Base-by-base conservation (phyloP, 2,329 filamentous ascomycete genomes). In the Aspergillus arachidicola region DNA sequence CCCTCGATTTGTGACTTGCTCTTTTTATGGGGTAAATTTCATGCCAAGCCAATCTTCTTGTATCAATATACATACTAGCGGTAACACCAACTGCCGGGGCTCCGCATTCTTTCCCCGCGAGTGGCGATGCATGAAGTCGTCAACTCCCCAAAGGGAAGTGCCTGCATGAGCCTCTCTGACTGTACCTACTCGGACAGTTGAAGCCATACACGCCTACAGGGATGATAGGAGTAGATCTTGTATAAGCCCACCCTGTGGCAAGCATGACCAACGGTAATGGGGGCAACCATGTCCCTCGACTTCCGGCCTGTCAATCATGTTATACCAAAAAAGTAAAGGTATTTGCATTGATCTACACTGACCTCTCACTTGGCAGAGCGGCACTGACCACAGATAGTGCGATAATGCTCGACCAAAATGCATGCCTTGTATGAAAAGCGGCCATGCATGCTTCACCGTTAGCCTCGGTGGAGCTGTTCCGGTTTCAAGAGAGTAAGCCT, bases 391-490 rank as follows among this genome's bases (percentile, higher is more conserved):
- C 3, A 19, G 19, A 32, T 51, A 71, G 67, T 77, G 75, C 48
- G 75, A 77, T 57, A 74, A 71, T 58, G 62, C 57, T 32, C 65
- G 73, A 10, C 75, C 75, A 2, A 72, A 68, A 64, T 76, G 75
- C 57, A 64, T 64, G 14, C 62, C 68, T 12, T 78, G 74, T 56
- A 61, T 66, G 14, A 73, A 36, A n/a, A 53, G 41, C 36, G 67
- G 65, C 1, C 61, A 64, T 14, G 69, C 68, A 28, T 78, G 75
- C 50, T 58, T 76, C 48, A 73, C 74, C 6, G 59, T 76, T 14
- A 68, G 64, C 36, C 59, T 71, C 0, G 68, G 65, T 56, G 38
- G 38, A 19, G 9, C 38, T 41, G 19, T 41, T 41, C 38, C 38
- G 38, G 38, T 41, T 41, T 41, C 38, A 41, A 41, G 38, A 41